Percentiles rank a stretch among this genome's conserved stretches.
Conservation (phyloP, 768 basidiomycete genomes). For the Scleroderma citrinum region DNA sequence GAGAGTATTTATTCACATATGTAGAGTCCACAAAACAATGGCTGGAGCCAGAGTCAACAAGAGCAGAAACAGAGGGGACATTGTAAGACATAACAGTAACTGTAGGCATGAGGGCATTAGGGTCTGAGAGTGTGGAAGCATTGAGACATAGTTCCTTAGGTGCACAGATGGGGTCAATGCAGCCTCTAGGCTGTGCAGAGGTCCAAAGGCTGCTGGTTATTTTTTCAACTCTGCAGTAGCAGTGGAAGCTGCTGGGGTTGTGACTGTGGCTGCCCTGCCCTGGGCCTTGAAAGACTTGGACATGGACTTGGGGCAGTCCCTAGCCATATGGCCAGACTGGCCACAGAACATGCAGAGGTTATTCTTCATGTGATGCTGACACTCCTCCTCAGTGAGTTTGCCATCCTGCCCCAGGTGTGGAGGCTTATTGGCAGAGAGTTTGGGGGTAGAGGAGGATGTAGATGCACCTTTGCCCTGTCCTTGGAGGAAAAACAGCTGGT, state of each 20-base stretch:
- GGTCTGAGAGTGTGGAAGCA: background rate
- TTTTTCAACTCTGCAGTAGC: slow-evolving; percentile 5
- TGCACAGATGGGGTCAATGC: background rate
- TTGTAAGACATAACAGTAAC: too few relatives aligned
- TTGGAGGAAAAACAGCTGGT: too few relatives aligned
- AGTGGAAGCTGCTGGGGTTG: too few relatives aligned
- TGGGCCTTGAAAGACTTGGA: too few relatives aligned
- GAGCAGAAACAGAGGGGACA: too few relatives aligned
- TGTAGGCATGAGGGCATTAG: background rate
- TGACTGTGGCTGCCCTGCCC: background rate
- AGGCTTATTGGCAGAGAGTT: too few relatives aligned
- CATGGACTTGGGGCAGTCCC: background rate
- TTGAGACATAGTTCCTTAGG: slow-evolving; percentile 2
- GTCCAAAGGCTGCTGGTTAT: background rate
- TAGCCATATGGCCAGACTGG: background rate
- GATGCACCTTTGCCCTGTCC: too few relatives aligned
- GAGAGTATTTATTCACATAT: background rate
- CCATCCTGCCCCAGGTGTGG: background rate
- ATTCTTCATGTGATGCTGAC: background rate
- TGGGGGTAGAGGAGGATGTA: too few relatives aligned
- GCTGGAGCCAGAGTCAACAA: background rate
- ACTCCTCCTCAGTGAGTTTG: background rate
- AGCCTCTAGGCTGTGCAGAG: background rate
- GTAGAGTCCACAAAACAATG: background rate
- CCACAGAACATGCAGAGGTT: background rate